Evolutionary conservation across 768 basidiomycete genomes (phyloP), one percentile per base, ranked within the genome.

Genomic region (Phlebiopsis flavidoalba): DNA sequence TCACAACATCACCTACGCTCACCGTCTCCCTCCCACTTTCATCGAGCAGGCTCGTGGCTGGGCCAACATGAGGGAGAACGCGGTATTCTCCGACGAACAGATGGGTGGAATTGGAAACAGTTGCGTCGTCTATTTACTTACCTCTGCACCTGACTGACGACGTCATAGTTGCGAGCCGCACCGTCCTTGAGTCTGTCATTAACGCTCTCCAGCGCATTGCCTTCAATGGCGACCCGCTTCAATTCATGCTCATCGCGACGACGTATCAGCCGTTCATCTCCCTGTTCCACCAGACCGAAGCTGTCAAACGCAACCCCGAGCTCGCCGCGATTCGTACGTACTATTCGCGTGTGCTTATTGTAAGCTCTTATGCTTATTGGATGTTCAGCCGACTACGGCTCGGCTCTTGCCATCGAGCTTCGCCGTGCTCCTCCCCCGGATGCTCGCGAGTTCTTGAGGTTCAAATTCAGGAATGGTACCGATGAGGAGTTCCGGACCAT

Each of bases 251-350:
- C 65, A 79, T 91, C 65, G 84, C 90, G 75, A 86, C 87, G 15
- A 89, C 90, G 63, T 95, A 95, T 79, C 93, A 94, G 73, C 87
- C 93, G 14, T 92, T 95, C 83, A 86, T 94, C 68, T 93, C 91
- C 4, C 80, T 95, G 72, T 89, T 95, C 83, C 83, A 86, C 70
- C 82, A 89, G 73, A 83, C 90, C 19, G 89, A 88, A 59, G 74
- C 88, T 59, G 65, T 73, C 65, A 76, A 81, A 62, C 74, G 80
- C 26, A 73, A 84, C 69, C 87, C 88, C 1, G 81, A 87, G 57
- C 72, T 87, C 64, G 73, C 76, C 53, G 84, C 78, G 46, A 81
- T 91, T 63, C 87, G 40, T 43, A 43, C 40, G 40, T 43, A 43
- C 40, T 17, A 43, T 43, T 12, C 40, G 26, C 26, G 26, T 31